These are phyloP conservation scores for Wallacemonas rigidus DNA, from an alignment of 208 protist genomes.

Conservation along the genomic window DNA sequence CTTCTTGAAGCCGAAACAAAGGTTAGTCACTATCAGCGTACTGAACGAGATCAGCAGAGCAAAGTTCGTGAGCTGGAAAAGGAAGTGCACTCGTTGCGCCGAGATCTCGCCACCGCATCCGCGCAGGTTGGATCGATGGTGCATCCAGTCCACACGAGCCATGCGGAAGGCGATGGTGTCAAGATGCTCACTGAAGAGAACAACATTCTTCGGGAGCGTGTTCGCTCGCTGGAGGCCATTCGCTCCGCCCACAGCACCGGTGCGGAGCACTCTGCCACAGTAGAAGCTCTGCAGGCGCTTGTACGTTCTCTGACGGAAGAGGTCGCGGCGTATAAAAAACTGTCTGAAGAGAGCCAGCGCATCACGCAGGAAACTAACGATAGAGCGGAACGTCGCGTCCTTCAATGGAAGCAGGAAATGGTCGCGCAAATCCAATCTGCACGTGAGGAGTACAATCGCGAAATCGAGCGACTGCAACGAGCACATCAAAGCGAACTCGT, in stretches of 20 bases:
- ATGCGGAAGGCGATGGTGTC: not conserved
- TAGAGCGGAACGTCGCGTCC: slow-evolving; percentile 2
- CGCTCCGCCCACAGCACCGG: not conserved
- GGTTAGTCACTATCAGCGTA: slow-evolving; percentile 7
- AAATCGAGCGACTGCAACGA: slow-evolving; percentile 19
- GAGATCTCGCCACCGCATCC: slow-evolving; percentile 5
- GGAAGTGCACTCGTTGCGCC: slow-evolving; percentile 29
- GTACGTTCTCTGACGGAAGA: slow-evolving; percentile 8
- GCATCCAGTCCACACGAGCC: not conserved
- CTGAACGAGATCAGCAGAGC: not conserved
- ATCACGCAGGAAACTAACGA: slow-evolving; percentile 8
- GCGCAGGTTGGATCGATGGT: not conserved
- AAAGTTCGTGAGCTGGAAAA: slow-evolving; percentile 21
- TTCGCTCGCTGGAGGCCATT: slow-evolving; percentile 21
- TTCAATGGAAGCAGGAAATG: slow-evolving; percentile 20
- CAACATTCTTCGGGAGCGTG: slow-evolving; percentile 34
- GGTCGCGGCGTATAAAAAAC: slow-evolving; percentile 14
- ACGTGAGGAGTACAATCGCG: slow-evolving; percentile 16
- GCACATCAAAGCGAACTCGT: slow-evolving; percentile 13
- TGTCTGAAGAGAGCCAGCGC: slow-evolving; percentile 14
- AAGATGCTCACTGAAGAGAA: slow-evolving; percentile 33
- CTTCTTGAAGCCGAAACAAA: slow-evolving; percentile 21
- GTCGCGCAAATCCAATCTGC: slow-evolving; percentile 17
- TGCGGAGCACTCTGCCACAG: not conserved
- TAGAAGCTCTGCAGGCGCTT: slow-evolving; percentile 9